Base-by-base conservation (phyloP, 2,329 filamentous ascomycete genomes). In the Arthrinium puccinioides region DNA sequence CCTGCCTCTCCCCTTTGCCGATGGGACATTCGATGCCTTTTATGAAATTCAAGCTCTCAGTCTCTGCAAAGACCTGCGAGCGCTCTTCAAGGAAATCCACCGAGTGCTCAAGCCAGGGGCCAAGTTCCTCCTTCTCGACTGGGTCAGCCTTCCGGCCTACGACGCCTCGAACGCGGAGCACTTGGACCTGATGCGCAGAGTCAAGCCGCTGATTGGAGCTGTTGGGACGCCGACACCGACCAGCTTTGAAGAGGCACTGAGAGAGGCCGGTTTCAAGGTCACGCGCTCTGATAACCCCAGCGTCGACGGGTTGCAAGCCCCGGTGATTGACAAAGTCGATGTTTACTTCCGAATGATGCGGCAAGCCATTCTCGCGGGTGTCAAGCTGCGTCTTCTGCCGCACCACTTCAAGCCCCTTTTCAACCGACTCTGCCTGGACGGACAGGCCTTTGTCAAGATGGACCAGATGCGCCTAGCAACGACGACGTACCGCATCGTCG, bases 1-100 rank as follows among this genome's bases (percentile, higher is more conserved):
- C 29, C 59, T 73, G 21, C 70, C 70, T 2, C 58, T 74, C 2
- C 70, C 70, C 2, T 73, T 74, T 39, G 62, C 52, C 11, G 63
- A 73, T 43, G 53, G 51, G 19, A 61, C 57, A 28, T 72, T 74
- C 48, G 69, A 74, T 39, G 69, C 62, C 21, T 72, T 74, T 41
- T 74, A 67, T 62, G 72, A 66, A 68, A 80, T 65, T 66, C 79
- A 63, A 63, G 79, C 59, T 38, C 69, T 63, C 50, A 77, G 63
- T 60, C 67, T 64, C 21, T 72, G 67, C 59, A 69, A 69, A 42
- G 67, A 74, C 37, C 57, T 67, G 2, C 47, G 57, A 3, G 54
- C 58, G 7, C 57, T 72, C 9, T 72, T 72, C 54, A 53, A 52
- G 33, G 70, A 74, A 50, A 55, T 74, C 36, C 64, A 59, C 49